phyloP scores from a whole-genome alignment of 23 red algal species.

The Gracilariopsis chorda region DNA sequence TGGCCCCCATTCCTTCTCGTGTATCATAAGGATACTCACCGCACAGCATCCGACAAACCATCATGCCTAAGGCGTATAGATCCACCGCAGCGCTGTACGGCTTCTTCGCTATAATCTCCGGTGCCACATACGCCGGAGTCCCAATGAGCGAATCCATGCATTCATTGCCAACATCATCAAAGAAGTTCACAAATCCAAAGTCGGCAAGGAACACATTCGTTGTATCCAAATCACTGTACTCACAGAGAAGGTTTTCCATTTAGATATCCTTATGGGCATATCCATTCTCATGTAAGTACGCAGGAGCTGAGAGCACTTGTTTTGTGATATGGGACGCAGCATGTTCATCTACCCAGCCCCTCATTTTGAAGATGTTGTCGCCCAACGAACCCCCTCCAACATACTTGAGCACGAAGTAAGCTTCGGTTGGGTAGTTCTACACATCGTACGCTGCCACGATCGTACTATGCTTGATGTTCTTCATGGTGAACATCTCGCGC shows the following conservation, averaged over 20 bases:
- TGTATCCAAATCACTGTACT: too few species aligned
- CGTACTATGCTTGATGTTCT: neutral
- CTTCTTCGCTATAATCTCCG: constrained; percentile 67
- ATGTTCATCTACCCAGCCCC: neutral
- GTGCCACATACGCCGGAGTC: constrained; percentile 83
- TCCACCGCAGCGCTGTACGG: constrained; percentile 68
- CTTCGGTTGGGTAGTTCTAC: neutral
- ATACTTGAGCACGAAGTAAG: constrained; percentile 23
- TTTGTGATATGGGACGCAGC: neutral
- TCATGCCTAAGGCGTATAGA: constrained; percentile 76
- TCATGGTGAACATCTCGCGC: neutral
- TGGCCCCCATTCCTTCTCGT: constrained; percentile 58
- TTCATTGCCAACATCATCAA: neutral
- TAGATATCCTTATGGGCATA: neutral
- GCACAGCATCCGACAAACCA: constrained; percentile 79
- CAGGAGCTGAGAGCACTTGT: neutral
- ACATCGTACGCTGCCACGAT: neutral
- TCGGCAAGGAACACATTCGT: constrained; percentile 7
- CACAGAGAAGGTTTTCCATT: constrained; percentile 1
- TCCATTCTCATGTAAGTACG: neutral
- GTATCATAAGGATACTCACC: constrained; percentile 84
- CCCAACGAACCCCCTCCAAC: constrained; percentile 14
- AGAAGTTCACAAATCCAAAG: constrained; percentile 79
- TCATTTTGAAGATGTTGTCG: neutral
- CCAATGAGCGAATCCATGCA: constrained; percentile 20